phyloP scores from a whole-genome alignment of 179 eudicot genomes.

The Actinidia chinensis region DNA sequence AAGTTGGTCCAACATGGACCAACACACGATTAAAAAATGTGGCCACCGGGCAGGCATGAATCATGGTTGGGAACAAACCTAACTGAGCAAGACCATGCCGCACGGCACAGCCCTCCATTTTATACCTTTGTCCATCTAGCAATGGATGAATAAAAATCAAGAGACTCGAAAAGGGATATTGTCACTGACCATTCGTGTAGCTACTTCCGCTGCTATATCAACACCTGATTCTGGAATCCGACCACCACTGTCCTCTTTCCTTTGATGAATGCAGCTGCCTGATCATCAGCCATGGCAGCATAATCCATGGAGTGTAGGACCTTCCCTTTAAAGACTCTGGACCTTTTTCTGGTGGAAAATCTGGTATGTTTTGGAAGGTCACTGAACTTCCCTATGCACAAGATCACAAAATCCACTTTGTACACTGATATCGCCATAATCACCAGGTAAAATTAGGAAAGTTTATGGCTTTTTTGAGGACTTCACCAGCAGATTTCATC shows the following conservation, averaged over 20 bases:
- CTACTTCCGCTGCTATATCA: constrained; percentile 21
- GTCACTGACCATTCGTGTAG: constrained; percentile 17
- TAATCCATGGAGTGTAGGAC: constrained; percentile 40
- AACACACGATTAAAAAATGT: too few species aligned
- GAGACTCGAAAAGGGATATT: not conserved
- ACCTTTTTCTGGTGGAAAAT: constrained; percentile 20
- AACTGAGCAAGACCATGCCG: too few species aligned
- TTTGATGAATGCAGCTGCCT: constrained; percentile 21
- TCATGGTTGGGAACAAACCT: too few species aligned
- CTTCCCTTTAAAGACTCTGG: constrained; percentile 33
- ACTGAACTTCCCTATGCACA: constrained; percentile 37
- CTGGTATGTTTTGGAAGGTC: constrained; percentile 30
- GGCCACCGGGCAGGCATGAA: not conserved
- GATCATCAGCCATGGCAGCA: constrained; percentile 23
- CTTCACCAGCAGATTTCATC: too few species aligned
- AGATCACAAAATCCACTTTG: constrained; percentile 35
- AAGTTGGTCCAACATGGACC: too few species aligned
- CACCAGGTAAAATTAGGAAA: too few species aligned
- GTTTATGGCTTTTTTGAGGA: too few species aligned
- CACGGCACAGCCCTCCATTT: not conserved
- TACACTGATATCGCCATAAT: constrained; percentile 11
- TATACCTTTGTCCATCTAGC: not conserved
- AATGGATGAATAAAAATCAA: not conserved
- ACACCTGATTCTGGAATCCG: constrained; percentile 20
- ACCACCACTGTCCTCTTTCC: constrained; percentile 19